Percentiles rank a stretch among this genome's conserved stretches.
Conservation (phyloP, 2,329 filamentous ascomycete genomes). For the Calonectria hawksworthii region DNA sequence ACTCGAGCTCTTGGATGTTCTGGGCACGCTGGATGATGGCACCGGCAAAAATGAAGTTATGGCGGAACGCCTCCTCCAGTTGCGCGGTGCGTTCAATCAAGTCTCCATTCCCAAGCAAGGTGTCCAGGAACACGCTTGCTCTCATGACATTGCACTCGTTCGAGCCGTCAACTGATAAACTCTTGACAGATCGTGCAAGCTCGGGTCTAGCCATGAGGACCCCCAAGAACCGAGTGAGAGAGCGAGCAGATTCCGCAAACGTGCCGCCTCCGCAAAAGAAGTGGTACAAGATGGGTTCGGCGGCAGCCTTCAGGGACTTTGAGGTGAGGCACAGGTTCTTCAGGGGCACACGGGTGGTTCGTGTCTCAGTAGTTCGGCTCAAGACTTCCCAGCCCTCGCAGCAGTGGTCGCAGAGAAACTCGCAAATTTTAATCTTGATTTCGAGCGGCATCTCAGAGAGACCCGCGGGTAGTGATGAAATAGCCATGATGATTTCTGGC, state of each 20-base stretch:
- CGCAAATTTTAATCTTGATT: constrained; percentile 55
- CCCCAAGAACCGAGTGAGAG: background rate
- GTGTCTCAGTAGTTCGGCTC: background rate
- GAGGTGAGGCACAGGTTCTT: constrained; percentile 11
- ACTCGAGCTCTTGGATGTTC: background rate
- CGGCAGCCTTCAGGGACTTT: background rate
- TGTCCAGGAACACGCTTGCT: background rate
- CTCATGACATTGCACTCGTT: background rate
- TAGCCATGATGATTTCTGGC: background rate
- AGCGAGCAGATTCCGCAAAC: background rate
- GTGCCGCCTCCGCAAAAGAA: background rate
- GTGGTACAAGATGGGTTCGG: background rate
- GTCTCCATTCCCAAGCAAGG: too few relatives aligned
- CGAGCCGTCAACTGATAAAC: background rate
- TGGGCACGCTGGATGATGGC: background rate
- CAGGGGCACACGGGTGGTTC: background rate
- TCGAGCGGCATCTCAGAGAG: background rate
- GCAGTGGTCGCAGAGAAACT: constrained; percentile 16
- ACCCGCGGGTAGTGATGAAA: background rate
- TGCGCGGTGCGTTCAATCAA: background rate
- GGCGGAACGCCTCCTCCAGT: background rate
- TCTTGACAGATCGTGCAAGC: background rate
- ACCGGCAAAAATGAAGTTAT: background rate
- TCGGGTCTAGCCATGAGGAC: background rate
- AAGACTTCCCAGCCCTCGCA: background rate